These are phyloP conservation scores for Neonectria ditissima DNA, from an alignment of 2,329 filamentous ascomycete species.

Conservation along the genomic window DNA sequence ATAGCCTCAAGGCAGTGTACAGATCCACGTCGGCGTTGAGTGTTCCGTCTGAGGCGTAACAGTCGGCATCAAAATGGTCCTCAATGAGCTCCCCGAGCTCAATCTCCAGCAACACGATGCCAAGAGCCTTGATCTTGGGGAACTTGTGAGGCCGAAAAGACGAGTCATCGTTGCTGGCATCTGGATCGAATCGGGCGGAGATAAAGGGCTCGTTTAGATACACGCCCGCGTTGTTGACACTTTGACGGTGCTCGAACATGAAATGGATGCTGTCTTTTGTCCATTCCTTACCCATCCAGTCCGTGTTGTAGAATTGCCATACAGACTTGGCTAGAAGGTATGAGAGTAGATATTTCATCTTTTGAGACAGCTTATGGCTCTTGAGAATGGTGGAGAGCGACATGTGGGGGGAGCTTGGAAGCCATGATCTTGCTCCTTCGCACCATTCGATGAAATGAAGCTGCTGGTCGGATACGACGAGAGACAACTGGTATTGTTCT, in stretches of 20 bases:
- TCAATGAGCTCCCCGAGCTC: conserved; percentile 8
- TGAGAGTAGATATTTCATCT: conserved; percentile 8
- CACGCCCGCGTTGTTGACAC: background rate
- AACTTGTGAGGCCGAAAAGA: background rate
- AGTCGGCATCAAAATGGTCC: background rate
- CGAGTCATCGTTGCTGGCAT: background rate
- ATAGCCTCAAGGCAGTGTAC: background rate
- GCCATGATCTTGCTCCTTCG: conserved; percentile 3
- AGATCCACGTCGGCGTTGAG: conserved; percentile 2
- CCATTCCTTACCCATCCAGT: conserved; percentile 13
- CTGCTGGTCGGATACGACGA: conserved; percentile 7
- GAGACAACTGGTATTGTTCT: conserved; percentile 11
- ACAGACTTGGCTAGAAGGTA: conserved; percentile 10
- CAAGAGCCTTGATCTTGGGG: conserved; percentile 10
- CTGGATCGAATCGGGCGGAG: background rate
- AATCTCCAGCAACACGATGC: conserved; percentile 9
- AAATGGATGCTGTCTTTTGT: conserved; percentile 10
- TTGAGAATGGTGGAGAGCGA: conserved; percentile 4
- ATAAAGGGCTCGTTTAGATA: conserved; percentile 14
- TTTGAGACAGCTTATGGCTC: conserved; percentile 5
- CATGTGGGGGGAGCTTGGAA: conserved; percentile 3
- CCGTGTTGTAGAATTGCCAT: conserved; percentile 10
- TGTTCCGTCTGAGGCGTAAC: background rate
- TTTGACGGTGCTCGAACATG: conserved; percentile 9
- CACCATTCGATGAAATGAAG: conserved; percentile 7